Base-by-base conservation (phyloP, 1,284 basidiomycete species). In the Mycosarcoma mackinlayi region DNA sequence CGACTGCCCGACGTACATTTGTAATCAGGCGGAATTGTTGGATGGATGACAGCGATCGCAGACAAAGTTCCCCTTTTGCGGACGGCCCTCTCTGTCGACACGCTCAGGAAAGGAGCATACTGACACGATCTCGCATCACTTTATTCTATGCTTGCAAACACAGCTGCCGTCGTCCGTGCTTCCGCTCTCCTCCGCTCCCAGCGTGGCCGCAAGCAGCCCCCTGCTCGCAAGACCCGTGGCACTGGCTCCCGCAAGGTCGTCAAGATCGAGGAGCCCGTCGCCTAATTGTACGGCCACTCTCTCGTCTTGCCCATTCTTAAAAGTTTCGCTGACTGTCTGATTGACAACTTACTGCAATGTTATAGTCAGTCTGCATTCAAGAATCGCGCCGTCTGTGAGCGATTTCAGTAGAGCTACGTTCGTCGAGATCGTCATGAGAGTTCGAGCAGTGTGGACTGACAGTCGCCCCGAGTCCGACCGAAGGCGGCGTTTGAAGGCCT, bases 81-180 rank as follows among this genome's bases (percentile, higher is more conserved):
- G n/a, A n/a, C n/a, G n/a, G n/a, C n/a, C n/a, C n/a, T n/a, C n/a
- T n/a, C n/a, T n/a, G n/a, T n/a, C n/a, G n/a, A n/a, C n/a, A n/a
- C n/a, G n/a, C n/a, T 4, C 8, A 7, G 13, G 21, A n/a, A 38
- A 21, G 8, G 8, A 21, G 18, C 23, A 18, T 52, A 55, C 70
- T 62, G 40, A 70, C 68, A 33, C 11, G 4, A 30, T 10, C 19
- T 44, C 50, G 19, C 27, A 25, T 35, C 14, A 23, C 10, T 30
- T 10, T 52, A 51, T 13, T 2, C 27, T n/a, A n/a, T n/a, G n/a
- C 21, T 19, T 13, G 37, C 37, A 47, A 19, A 24, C 34, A 41
- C 57, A 81, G 79, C 49, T 40, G 77, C 80, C 65, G 75, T 81
- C 35, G 74, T 76, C 41, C 77, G 80, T 37, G 72, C 79, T 35